Conservation (phyloP, 345 rosid genomes). For the Iberis pinnata region DNA sequence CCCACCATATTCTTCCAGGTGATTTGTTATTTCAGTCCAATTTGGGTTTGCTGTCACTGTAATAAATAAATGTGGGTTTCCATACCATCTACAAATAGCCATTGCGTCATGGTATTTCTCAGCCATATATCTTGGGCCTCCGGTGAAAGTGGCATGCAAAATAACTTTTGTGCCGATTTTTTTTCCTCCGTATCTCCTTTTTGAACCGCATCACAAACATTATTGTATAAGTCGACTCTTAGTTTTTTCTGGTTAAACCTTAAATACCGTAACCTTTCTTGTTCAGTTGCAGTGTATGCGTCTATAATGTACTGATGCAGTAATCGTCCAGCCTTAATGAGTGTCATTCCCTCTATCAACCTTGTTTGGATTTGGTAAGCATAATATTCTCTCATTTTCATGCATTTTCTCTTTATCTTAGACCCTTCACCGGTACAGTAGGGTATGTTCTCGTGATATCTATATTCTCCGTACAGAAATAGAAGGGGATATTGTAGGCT, state of each 20-base stretch:
- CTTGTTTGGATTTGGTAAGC: neutral
- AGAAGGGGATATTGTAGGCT: neutral
- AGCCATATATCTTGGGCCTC: neutral
- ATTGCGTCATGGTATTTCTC: constrained; percentile 13
- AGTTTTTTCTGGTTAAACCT: neutral
- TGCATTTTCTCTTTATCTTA: neutral
- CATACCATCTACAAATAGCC: neutral
- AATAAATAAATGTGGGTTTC: neutral
- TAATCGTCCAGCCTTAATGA: neutral
- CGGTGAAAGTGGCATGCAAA: neutral
- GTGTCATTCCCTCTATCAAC: neutral
- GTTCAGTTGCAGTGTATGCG: neutral
- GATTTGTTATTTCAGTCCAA: neutral
- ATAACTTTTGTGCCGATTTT: neutral
- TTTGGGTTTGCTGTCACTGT: neutral
- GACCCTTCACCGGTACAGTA: neutral
- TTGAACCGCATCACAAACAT: neutral
- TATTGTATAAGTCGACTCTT: neutral
- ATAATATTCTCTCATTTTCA: neutral
- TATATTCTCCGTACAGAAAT: neutral
- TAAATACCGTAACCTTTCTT: neutral
- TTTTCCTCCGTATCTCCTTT: neutral
- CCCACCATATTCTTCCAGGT: neutral
- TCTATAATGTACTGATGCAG: constrained; percentile 6
- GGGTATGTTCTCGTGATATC: neutral